phyloP scores from a whole-genome alignment of 1,284 basidiomycete species.

The Ganoderma multipileum region DNA sequence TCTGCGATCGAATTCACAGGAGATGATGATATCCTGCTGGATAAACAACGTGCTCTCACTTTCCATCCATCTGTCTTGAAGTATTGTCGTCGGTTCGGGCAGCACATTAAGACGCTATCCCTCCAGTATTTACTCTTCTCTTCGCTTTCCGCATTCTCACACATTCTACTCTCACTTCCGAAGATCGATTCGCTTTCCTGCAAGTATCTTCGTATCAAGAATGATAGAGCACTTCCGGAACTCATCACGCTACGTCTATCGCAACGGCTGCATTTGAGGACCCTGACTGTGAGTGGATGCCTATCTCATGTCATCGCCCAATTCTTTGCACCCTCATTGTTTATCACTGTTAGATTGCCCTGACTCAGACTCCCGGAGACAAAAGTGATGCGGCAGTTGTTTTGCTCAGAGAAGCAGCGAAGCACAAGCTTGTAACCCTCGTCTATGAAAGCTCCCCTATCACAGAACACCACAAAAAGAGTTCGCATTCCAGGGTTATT shows the following conservation, averaged over 20 bases:
- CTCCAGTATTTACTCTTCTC: background rate
- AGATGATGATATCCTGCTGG: no score
- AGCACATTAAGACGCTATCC: background rate
- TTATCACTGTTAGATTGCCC: background rate
- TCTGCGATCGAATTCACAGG: background rate
- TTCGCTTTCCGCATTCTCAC: background rate
- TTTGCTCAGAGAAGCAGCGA: background rate
- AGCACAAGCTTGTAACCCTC: background rate
- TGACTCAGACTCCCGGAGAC: no score
- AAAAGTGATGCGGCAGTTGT: no score
- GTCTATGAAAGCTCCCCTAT: background rate
- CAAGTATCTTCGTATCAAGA: rapidly evolving
- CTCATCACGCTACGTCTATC: background rate
- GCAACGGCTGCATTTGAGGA: background rate
- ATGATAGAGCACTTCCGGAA: background rate
- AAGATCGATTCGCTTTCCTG: background rate
- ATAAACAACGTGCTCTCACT: background rate
- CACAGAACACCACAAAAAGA: no score
- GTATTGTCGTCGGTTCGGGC: background rate
- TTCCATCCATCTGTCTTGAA: background rate
- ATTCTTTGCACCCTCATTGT: background rate
- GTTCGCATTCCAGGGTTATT: background rate
- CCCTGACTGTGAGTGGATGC: background rate
- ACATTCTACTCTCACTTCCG: background rate
- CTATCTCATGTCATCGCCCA: background rate